Percentiles rank a stretch among this genome's conserved stretches.
These are phyloP conservation scores for Xylariaceae sp. DNA, from an alignment of 2,329 filamentous ascomycete genomes.

Conservation along the genomic window DNA sequence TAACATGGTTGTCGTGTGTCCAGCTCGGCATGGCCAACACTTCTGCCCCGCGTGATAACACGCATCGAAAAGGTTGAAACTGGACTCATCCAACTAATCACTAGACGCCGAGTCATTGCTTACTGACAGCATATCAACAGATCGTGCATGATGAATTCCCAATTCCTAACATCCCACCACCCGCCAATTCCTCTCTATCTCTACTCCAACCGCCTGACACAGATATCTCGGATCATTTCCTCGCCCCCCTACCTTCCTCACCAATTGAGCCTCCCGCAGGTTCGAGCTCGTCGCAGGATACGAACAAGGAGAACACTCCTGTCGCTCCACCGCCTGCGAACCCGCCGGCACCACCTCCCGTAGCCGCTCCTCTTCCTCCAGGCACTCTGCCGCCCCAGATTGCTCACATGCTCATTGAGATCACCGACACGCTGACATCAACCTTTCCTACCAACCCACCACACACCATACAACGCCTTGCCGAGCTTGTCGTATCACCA, in stretches of 20 bases:
- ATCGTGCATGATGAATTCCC: conserved; percentile 74
- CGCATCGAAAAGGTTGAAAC: conserved; percentile 48
- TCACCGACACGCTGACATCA: conserved; percentile 56
- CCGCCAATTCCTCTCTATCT: conserved; percentile 27
- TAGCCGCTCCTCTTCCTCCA: conserved; percentile 30
- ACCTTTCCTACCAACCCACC: conserved; percentile 75
- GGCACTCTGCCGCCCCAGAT: conserved; percentile 61
- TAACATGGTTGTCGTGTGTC: conserved; percentile 19
- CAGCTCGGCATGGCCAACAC: conserved; percentile 36
- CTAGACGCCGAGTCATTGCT: conserved; percentile 2
- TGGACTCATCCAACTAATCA: conserved; percentile 21
- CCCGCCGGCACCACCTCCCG: conserved; percentile 38
- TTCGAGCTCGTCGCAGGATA: conserved; percentile 48
- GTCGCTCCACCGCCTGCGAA: conserved; percentile 22
- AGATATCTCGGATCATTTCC: conserved; percentile 37
- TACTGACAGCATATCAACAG: conserved; percentile 39
- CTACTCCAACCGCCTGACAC: conserved; percentile 34
- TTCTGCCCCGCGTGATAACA: conserved; percentile 35
- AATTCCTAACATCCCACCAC: conserved; percentile 56
- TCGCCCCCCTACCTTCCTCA: conserved; percentile 46
- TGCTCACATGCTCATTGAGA: conserved; percentile 56
- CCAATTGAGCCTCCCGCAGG: conserved; percentile 33
- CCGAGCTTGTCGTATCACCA: conserved; percentile 78
- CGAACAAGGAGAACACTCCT: conserved; percentile 63
- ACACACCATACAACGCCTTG: conserved; percentile 87